phyloP scores from a whole-genome alignment of 2,329 filamentous ascomycete genomes.

The Ophiostoma sp. region DNA sequence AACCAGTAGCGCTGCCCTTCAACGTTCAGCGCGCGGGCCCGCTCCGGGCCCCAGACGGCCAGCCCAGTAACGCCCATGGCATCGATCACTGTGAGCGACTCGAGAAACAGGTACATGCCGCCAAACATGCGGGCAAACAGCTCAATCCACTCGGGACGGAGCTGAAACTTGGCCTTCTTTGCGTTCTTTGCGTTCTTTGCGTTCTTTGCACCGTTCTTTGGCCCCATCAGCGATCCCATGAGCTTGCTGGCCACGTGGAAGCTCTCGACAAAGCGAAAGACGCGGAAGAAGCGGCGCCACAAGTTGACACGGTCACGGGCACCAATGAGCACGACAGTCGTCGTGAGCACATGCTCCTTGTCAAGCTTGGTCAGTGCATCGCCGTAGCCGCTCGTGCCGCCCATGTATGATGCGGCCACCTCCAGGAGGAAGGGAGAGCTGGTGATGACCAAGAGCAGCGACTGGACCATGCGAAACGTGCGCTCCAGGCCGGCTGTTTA shows the following conservation, averaged over 20 bases:
- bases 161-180: background rate
- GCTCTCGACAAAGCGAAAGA: constrained; percentile 62
- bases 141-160: constrained; percentile 42
- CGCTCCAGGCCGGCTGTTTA: constrained; percentile 54
- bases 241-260: constrained; percentile 43
- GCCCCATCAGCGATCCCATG: background rate
- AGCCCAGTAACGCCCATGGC: constrained; percentile 40
- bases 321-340: constrained; percentile 27
- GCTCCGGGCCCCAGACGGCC: constrained; percentile 48
- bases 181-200: background rate
- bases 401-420: constrained; percentile 26
- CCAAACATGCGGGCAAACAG: constrained; percentile 54
- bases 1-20: constrained; percentile 69
- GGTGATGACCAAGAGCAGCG: constrained; percentile 44
- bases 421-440: constrained; percentile 41
- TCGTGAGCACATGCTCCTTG: constrained; percentile 23
- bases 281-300: constrained; percentile 57
- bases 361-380: background rate
- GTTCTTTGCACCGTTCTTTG: background rate
- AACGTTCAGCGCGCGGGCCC: constrained; percentile 43
- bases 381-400: background rate
- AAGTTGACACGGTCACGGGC: constrained; percentile 43
- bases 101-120: constrained; percentile 62
- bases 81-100: constrained; percentile 58
- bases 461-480: constrained; percentile 53